Evolutionary conservation across 73 alveolate genomes (phyloP).

Genomic region (Urostyla sp.): DNA sequence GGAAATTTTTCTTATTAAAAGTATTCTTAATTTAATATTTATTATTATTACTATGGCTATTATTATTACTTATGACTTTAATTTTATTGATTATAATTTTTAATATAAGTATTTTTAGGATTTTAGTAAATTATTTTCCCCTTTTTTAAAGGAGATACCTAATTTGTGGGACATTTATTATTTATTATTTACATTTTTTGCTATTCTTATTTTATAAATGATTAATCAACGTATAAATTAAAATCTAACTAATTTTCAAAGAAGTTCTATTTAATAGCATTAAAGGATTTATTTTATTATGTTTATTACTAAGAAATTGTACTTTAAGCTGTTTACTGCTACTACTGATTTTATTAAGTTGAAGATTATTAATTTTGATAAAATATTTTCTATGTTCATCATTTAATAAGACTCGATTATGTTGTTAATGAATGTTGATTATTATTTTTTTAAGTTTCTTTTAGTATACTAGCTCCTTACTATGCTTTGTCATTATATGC

Average conservation of each 20-base stretch:
- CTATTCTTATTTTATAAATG: background rate
- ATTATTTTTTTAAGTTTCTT: background rate
- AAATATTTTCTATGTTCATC: background rate
- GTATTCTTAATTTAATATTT: background rate
- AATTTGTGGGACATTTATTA: too few relatives aligned
- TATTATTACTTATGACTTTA: background rate
- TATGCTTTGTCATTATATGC: background rate
- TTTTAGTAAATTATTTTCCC: background rate
- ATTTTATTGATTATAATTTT: background rate
- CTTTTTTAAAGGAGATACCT: background rate
- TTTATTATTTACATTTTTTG: background rate
- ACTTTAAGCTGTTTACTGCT: background rate
- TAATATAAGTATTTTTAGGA: background rate
- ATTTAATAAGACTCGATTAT: background rate
- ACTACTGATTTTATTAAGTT: background rate
- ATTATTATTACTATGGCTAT: background rate
- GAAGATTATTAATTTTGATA: background rate
- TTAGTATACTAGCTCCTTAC: background rate
- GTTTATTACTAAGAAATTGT: background rate
- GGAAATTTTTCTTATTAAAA: background rate
- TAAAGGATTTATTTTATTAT: too few relatives aligned
- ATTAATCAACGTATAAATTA: too few relatives aligned
- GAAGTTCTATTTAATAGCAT: background rate
- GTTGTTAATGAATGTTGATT: constrained; percentile 6
- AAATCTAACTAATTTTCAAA: too few relatives aligned